These are phyloP conservation scores for Botrytis fabae DNA, from an alignment of 2,329 filamentous ascomycete species.

Conservation along the genomic window DNA sequence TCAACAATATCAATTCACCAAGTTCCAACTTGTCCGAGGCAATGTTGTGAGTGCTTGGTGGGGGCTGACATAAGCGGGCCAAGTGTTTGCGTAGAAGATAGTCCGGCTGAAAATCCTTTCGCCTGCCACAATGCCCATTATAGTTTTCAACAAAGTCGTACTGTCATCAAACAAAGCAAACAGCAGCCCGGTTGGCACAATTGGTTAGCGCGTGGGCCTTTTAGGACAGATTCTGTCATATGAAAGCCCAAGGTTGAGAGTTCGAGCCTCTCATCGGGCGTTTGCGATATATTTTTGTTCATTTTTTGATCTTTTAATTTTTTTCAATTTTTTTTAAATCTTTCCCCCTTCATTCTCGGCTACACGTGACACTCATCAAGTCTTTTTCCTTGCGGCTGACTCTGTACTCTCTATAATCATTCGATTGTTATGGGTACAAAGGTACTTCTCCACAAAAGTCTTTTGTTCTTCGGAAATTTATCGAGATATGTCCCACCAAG, in stretches of 20 bases:
- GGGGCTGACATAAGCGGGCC: background rate
- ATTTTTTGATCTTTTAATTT: background rate
- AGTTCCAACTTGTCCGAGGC: background rate
- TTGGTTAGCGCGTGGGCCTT: slow-evolving; percentile 32
- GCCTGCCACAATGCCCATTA: rapidly evolving
- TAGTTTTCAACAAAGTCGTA: rapidly evolving
- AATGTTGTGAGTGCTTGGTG: background rate
- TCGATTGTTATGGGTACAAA: background rate
- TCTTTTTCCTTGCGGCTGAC: background rate
- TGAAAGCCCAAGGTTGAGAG: slow-evolving; percentile 29
- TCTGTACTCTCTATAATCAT: background rate
- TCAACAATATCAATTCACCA: background rate
- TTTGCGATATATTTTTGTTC: rapidly evolving
- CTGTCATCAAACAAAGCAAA: background rate
- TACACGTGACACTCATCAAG: background rate
- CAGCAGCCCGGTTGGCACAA: slow-evolving; percentile 24
- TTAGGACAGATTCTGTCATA: background rate
- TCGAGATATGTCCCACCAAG: background rate
- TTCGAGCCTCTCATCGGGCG: slow-evolving; percentile 27
- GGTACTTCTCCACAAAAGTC: background rate
- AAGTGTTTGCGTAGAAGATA: background rate
- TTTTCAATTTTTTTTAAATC: too few relatives aligned
- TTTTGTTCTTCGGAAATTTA: background rate
- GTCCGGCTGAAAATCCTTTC: background rate
- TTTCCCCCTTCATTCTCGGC: background rate